These are phyloP conservation scores for Bothriochloa decipiens DNA, from an alignment of 176 grass and related monocot genomes.

Conservation along the genomic window DNA sequence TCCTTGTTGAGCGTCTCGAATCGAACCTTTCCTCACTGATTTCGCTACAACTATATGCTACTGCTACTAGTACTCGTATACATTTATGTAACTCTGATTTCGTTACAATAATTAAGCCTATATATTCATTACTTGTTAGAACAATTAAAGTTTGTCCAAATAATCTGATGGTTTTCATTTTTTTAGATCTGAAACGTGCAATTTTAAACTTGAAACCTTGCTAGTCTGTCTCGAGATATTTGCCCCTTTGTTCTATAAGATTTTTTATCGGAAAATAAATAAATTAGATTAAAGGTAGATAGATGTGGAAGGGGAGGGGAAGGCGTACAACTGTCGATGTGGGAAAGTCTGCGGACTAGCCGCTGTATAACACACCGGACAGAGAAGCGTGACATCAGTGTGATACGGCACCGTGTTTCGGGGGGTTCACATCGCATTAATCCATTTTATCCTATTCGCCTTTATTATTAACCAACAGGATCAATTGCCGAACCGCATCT, in stretches of 20 bases:
- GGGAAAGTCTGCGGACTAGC: too few species aligned
- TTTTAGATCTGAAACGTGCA: not conserved
- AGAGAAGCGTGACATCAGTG: not conserved
- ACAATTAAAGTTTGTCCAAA: not conserved
- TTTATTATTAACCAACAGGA: not conserved
- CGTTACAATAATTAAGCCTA: too few species aligned
- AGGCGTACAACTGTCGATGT: conserved; percentile 28
- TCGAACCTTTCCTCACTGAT: not conserved
- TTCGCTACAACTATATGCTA: too few species aligned
- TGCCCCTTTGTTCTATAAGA: not conserved
- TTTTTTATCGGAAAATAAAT: not conserved
- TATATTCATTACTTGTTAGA: too few species aligned
- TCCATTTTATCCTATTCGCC: not conserved
- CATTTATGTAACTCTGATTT: too few species aligned
- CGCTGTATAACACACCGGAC: conserved; percentile 1
- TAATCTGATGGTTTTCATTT: not conserved
- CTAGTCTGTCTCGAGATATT: not conserved
- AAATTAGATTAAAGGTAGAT: not conserved
- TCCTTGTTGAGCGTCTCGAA: not conserved
- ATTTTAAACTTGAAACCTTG: not conserved
- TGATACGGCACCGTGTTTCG: not conserved
- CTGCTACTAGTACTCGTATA: too few species aligned
- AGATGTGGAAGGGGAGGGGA: not conserved
- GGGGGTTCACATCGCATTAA: not conserved
- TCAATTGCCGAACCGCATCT: not conserved